Base-by-base conservation (phyloP, 495 filamentous ascomycete species). In the Talaromyces borbonicus region DNA sequence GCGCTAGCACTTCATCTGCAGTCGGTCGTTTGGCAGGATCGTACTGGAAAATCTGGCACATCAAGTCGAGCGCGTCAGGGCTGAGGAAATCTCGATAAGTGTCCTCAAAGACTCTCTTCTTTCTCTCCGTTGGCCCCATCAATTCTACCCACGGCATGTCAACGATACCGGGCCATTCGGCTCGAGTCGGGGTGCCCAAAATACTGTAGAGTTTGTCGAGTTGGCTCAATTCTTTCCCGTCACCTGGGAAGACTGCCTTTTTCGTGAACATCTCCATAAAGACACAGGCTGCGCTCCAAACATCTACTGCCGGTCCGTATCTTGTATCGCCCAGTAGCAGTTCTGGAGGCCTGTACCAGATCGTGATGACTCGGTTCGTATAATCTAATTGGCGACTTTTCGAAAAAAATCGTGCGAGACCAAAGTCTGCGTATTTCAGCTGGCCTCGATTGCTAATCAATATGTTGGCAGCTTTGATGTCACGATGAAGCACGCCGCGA, bases 131-230 rank as follows among this genome's bases (percentile, higher is more conserved):
- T 0, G 89, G 89, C 31, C 87, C 71, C 48, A 99, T 73, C 15
- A 99, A 73, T 57, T 94, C 84, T 55, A 90, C 96, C 93, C 93
- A 99, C 2, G 88, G 84, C 83, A 95, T 94, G 47, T 95, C 86
- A 35, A 81, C 73, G 26, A 97, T 69, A 36, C 81, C 79, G 2
- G 90, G 86, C 93, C 93, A 99, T 14, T 94, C 84, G 7, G 67
- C 66, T 47, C 75, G 76, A 8, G 78, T 93, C 0, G 93, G 93
- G 0, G 89, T 96, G 32, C 93, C 93, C 23, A 99, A 73, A n/a
- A 87, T 72, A 26, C 86, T 80, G 56, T 95, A 94, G 22, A 97
- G 90, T 63, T 93, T 95, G 51, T 97, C 90, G 1, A 99, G 73
- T 58, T 99, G 93, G 55, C 84, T 92, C 53, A 96, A 87, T 63